These are phyloP conservation scores for Coemansia brasiliensis DNA, from an alignment of 192 early-diverging fungal species.

Conservation along the genomic window DNA sequence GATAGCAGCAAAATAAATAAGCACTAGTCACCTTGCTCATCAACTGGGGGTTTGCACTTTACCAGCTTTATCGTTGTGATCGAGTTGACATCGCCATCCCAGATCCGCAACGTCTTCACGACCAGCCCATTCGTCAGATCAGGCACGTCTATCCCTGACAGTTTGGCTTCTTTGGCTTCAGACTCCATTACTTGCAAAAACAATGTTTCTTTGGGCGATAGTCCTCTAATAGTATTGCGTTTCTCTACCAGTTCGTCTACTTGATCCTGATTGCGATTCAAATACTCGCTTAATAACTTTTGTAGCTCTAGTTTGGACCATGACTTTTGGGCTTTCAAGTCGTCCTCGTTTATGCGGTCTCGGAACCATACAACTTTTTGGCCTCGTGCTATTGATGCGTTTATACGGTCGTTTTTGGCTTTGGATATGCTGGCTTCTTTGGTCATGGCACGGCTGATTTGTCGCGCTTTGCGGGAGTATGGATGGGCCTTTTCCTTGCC, in stretches of 20 bases:
- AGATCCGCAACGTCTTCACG: slow-evolving; percentile 33
- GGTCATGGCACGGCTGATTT: slow-evolving; percentile 63
- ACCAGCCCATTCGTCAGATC: slow-evolving; percentile 38
- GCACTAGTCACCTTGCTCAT: no score
- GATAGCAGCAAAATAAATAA: neutral
- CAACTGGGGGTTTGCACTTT: slow-evolving; percentile 37
- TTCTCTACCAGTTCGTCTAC: slow-evolving; percentile 51
- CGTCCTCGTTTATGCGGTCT: slow-evolving; percentile 57
- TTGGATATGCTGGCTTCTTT: slow-evolving; percentile 54
- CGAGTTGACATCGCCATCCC: slow-evolving; percentile 55
- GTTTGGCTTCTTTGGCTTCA: slow-evolving; percentile 29
- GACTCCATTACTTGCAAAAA: slow-evolving; percentile 30
- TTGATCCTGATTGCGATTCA: slow-evolving; percentile 62
- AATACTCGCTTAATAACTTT: slow-evolving; percentile 47
- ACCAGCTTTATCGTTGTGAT: slow-evolving; percentile 39
- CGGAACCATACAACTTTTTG: slow-evolving; percentile 69
- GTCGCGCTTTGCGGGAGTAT: slow-evolving; percentile 70
- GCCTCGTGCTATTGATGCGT: slow-evolving; percentile 34
- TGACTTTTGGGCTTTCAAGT: slow-evolving; percentile 49
- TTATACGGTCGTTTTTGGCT: slow-evolving; percentile 49
- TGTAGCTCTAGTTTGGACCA: slow-evolving; percentile 29
- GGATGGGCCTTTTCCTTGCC: slow-evolving; percentile 70
- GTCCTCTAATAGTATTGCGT: slow-evolving; percentile 41
- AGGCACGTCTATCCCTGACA: slow-evolving; percentile 41
- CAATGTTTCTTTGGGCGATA: slow-evolving; percentile 34